Evolutionary conservation across 2,329 filamentous ascomycete genomes (phyloP).

Genomic region (Delphinella strobiligena): DNA sequence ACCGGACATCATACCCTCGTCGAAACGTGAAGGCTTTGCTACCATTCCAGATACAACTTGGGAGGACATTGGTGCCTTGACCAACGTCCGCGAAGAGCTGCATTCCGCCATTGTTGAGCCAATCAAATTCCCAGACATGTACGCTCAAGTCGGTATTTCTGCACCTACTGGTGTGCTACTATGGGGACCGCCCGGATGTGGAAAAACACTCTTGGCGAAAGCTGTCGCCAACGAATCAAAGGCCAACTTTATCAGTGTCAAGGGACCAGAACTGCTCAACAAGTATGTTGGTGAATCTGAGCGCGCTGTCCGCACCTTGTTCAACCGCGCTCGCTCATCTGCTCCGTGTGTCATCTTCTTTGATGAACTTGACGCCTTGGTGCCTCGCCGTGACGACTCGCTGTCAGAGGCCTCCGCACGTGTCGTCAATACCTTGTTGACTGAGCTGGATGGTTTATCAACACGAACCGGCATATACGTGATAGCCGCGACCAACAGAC

Average conservation of each 20-base stretch:
- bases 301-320: slow-evolving; percentile 82
- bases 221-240: slow-evolving; percentile 91
- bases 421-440: slow-evolving; percentile 89
- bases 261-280: slow-evolving; percentile 90
- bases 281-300: slow-evolving; percentile 97
- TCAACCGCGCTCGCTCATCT: slow-evolving; percentile 73
- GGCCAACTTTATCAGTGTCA: slow-evolving; percentile 96
- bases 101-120: slow-evolving; percentile 78
- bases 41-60: slow-evolving; percentile 90
- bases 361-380: slow-evolving; percentile 89
- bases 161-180: slow-evolving; percentile 80
- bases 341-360: slow-evolving; percentile 95
- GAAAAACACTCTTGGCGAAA: slow-evolving; percentile 92
- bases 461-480: slow-evolving; percentile 80
- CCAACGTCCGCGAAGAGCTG: slow-evolving; percentile 67
- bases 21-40: slow-evolving; percentile 86
- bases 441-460: slow-evolving; percentile 79
- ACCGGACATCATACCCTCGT: slow-evolving; percentile 63
- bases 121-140: slow-evolving; percentile 70
- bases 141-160: slow-evolving; percentile 63
- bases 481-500: slow-evolving; percentile 87
- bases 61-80: slow-evolving; percentile 79
- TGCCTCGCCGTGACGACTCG: slow-evolving; percentile 65
- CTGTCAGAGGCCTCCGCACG: slow-evolving; percentile 74
- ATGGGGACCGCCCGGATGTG: slow-evolving; percentile 93